phyloP scores from a whole-genome alignment of 1,284 basidiomycete species.

The Puccinia triticina region DNA sequence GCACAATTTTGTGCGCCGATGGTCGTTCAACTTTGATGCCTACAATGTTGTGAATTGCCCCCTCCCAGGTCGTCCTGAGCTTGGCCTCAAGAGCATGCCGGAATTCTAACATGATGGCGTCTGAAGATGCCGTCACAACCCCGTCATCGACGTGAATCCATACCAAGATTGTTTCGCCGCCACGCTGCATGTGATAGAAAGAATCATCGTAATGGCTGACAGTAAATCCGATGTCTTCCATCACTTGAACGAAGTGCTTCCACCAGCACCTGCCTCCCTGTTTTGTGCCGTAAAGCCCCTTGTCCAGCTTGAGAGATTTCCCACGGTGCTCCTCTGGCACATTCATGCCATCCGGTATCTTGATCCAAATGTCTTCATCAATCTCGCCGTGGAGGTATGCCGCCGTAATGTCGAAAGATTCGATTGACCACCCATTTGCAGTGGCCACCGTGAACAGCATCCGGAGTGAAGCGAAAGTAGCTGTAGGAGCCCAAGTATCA shows the following conservation, averaged over 20 bases:
- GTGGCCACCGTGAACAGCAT: background rate
- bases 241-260: constrained; percentile 9
- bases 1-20: background rate
- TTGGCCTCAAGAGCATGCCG: background rate
- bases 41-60: background rate
- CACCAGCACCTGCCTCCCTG: constrained; percentile 27
- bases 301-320: background rate
- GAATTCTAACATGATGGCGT: background rate
- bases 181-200: constrained; percentile 6
- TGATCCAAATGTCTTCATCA: constrained; percentile 29
- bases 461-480: background rate
- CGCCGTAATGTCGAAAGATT: constrained; percentile 23
- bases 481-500: constrained; percentile 13
- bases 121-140: background rate
- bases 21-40: background rate
- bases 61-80: background rate
- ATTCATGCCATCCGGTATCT: background rate
- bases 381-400: constrained; percentile 29
- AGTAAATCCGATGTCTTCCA: background rate
- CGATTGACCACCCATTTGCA: background rate
- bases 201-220: constrained; percentile 25
- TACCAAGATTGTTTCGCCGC: background rate
- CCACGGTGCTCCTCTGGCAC: constrained; percentile 8
- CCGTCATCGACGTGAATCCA: constrained; percentile 37
- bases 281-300: constrained; percentile 30